phyloP scores from a whole-genome alignment of 2,329 filamentous ascomycete genomes.

The Aspergillus spinulosporus region DNA sequence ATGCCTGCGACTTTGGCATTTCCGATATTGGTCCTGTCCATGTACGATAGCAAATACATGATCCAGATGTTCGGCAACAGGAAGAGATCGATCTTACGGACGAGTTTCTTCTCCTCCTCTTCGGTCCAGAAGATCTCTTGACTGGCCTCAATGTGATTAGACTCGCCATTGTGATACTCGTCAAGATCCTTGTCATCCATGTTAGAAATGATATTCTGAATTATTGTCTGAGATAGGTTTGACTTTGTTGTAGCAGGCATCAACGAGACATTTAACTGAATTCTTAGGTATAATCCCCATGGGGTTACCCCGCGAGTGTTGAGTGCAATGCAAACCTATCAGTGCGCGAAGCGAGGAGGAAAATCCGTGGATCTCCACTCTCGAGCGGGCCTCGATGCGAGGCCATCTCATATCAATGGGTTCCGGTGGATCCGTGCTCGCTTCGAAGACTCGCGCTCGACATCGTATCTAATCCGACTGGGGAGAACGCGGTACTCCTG shows the following conservation, averaged over 20 bases:
- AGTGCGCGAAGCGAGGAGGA: not conserved
- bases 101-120: slow-evolving; percentile 4
- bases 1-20: slow-evolving; percentile 5
- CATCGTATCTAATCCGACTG: not conserved
- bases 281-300: not conserved
- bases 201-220: not conserved
- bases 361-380: not conserved
- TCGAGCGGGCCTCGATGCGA: not conserved
- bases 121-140: slow-evolving; percentile 9
- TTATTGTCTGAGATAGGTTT: not conserved
- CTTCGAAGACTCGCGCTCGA: not conserved
- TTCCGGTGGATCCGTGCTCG: not conserved
- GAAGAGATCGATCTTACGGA: slow-evolving; percentile 3
- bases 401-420: not conserved
- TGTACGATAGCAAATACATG: slow-evolving; percentile 7
- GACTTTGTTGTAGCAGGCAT: not conserved
- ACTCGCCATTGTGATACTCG: not conserved
- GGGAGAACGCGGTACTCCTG: not conserved
- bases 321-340: not conserved
- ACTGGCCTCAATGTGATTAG: not conserved
- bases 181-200: not conserved
- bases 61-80: slow-evolving; percentile 7
- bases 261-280: not conserved
- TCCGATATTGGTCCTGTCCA: slow-evolving; percentile 10
- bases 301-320: not conserved